Evolutionary conservation across 768 basidiomycete genomes (phyloP), one percentile per base, ranked within the genome.

Genomic region (Suillus decipiens): DNA sequence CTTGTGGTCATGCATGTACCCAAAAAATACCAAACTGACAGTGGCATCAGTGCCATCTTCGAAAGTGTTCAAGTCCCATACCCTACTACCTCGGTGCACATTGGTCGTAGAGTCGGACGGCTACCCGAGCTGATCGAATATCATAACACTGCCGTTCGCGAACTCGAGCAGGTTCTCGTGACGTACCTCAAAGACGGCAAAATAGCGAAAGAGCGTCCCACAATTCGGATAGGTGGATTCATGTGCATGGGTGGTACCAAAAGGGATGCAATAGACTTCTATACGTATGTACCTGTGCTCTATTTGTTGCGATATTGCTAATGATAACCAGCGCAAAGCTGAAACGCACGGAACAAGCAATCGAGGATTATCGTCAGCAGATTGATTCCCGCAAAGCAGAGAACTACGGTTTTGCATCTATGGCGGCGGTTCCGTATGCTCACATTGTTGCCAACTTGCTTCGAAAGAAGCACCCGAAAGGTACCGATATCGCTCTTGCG

Each of bases 211-310:
- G 92, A 90, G 63, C 81, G 97, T 39, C 97, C 97, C 1, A 90
- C 81, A 2, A 87, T 95, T 66, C 83, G 85, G 17, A 77, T 92
- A 15, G 95, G 96, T 19, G 92, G 89, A 2, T 87, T 84, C 62
- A 77, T 93, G 69, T 93, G 96, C 0, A 84, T 89, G 64, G 95
- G 96, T 11, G 96, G 96, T 0, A 76, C 80, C 59, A 94, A 86
- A 77, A 88, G 82, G 77, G 96, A 98, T 75, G 94, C 96, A 2
- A 98, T 99, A 68, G 93, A 98, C 57, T 93, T 87, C 73, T 95
- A 96, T 75, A 93, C 90, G 92, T 94, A 71, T 68, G 92, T 82
- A 33, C 60, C 47, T 17, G 53, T 22, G 24, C 34, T 59, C 45
- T 34, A 22, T 15, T 17, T 47, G 5, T n/a, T 51, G 57, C 63